These are phyloP conservation scores for Fagopyrum esculentum DNA, from an alignment of 148 eudicot genomes.

Conservation along the genomic window DNA sequence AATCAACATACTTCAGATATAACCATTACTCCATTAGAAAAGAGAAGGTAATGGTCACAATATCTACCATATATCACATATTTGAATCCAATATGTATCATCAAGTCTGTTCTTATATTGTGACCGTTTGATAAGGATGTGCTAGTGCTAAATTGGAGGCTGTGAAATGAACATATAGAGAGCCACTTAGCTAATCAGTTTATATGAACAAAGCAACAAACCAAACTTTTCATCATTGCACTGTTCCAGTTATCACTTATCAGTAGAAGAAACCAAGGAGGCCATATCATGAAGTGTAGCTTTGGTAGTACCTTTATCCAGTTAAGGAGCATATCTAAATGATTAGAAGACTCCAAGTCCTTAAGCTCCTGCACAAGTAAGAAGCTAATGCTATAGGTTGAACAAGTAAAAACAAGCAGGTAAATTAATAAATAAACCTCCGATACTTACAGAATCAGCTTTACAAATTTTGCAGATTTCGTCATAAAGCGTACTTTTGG, in stretches of 20 bases:
- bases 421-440: not conserved
- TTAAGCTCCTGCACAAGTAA: constrained; percentile 40
- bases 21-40: not conserved
- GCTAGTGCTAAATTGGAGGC: not conserved
- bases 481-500: constrained; percentile 39
- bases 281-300: not conserved
- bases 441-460: constrained; percentile 40
- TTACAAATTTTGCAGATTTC: constrained; percentile 63
- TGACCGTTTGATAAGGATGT: not conserved
- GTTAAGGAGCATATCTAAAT: constrained; percentile 69
- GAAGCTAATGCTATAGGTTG: constrained; percentile 15
- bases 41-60: not conserved
- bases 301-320: constrained; percentile 72
- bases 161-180: not conserved
- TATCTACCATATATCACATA: not conserved
- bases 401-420: not conserved
- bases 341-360: constrained; percentile 33
- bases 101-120: not conserved
- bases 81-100: not conserved
- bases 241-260: not conserved
- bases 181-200: not conserved
- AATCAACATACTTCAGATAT: no score
- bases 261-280: not conserved
- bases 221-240: not conserved
- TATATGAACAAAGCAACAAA: not conserved